These are phyloP conservation scores for Aspergillus kassunensis DNA, from an alignment of 495 filamentous ascomycete species.

Conservation along the genomic window DNA sequence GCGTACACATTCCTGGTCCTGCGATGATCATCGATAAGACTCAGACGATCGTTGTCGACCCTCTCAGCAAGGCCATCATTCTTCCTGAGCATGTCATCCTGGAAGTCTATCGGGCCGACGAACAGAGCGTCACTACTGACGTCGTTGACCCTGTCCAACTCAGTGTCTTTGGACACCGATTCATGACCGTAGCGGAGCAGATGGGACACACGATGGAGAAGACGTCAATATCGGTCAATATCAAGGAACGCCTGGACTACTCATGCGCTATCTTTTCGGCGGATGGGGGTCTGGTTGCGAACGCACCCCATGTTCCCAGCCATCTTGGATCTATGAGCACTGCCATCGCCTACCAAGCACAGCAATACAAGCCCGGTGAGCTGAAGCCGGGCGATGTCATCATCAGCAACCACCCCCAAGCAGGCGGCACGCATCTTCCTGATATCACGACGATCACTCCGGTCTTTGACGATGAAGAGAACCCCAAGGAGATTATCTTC, in stretches of 20 bases:
- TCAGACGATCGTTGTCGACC: slow-evolving; percentile 88
- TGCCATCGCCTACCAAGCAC: slow-evolving; percentile 77
- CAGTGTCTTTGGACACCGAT: slow-evolving; percentile 84
- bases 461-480: slow-evolving; percentile 64
- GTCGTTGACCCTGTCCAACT: slow-evolving; percentile 72
- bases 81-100: slow-evolving; percentile 69
- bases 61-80: slow-evolving; percentile 49
- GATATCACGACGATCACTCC: slow-evolving; percentile 89
- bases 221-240: slow-evolving; percentile 88
- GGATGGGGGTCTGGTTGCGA: slow-evolving; percentile 77
- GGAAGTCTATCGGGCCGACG: slow-evolving; percentile 62
- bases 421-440: slow-evolving; percentile 80
- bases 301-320: slow-evolving; percentile 84
- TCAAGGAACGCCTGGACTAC: slow-evolving; percentile 89
- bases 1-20: slow-evolving; percentile 70
- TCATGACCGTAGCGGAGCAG: slow-evolving; percentile 94
- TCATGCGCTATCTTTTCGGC: slow-evolving; percentile 86
- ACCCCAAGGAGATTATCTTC: slow-evolving; percentile 69
- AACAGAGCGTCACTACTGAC: slow-evolving; percentile 53
- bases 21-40: slow-evolving; percentile 90
- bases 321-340: slow-evolving; percentile 90
- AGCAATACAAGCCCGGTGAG: slow-evolving; percentile 76
- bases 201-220: slow-evolving; percentile 89
- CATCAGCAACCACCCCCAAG: slow-evolving; percentile 91
- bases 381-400: slow-evolving; percentile 88